These are phyloP conservation scores for Colletotrichum sp. DNA, from an alignment of 2,329 filamentous ascomycete genomes.

Conservation along the genomic window DNA sequence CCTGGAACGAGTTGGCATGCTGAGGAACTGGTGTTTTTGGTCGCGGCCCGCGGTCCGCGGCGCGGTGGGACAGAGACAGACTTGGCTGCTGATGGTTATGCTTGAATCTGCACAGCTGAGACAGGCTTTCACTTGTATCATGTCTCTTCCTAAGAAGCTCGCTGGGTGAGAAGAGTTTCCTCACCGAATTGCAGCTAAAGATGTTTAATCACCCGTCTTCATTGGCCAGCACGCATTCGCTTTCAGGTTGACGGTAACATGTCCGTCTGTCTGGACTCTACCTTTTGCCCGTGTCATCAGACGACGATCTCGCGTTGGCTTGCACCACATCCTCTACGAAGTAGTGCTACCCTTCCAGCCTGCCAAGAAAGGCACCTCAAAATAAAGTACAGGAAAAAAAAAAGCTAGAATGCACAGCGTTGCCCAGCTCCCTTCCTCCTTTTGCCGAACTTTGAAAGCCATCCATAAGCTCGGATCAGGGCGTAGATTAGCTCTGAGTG, in stretches of 20 bases:
- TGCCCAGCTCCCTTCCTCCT: background rate
- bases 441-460: background rate
- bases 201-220: background rate
- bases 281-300: background rate
- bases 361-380: background rate
- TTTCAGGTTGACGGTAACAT: background rate
- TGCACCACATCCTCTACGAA: background rate
- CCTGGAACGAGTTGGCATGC: background rate
- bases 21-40: background rate
- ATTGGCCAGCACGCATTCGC: background rate
- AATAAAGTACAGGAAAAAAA: background rate
- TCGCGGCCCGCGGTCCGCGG: background rate
- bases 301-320: background rate
- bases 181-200: background rate
- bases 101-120: background rate
- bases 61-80: background rate
- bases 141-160: background rate
- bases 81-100: background rate
- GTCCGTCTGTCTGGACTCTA: background rate
- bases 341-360: background rate
- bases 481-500: background rate
- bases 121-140: background rate
- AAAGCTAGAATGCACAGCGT: background rate
- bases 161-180: background rate
- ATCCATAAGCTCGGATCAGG: background rate